Base-by-base conservation (phyloP, 1,284 basidiomycete genomes). In the Macrocybe sp. region DNA sequence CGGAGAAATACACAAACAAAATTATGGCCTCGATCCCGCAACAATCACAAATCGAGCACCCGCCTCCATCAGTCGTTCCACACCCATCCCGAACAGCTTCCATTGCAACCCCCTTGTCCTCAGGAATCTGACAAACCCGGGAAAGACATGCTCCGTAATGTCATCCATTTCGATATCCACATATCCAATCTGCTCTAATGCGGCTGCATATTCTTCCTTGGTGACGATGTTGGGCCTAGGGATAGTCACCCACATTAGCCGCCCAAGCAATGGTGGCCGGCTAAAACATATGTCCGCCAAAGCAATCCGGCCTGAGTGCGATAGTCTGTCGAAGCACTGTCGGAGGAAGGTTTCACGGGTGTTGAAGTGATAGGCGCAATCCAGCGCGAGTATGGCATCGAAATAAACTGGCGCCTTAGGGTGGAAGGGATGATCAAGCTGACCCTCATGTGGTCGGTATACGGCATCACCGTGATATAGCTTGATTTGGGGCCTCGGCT, bases 281-380 rank as follows among this genome's bases (percentile, higher is more conserved):
- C 52, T 47, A 55, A 81, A 77, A 55, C 74, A 79, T 38, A 87
- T 77, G 59, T 88, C 86, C 6, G 81, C 84, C 10, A 85, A 74
- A 2, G 78, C 81, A 43, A 88, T 64, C 9, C 71, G 66, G 9
- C 84, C 83, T 4, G 75, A 75, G 4, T 69, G 66, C 0, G 59
- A 57, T 1, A 88, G 72, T 35, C 70, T 70, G 2, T 50, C 46
- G 52, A 74, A 70, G 1, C 70, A 61, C 53, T 83, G 76, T 6
- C 63, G 58, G 31, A 87, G 70, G 55, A 83, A 78, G 3, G 51
- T 51, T 10, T 61, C 49, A 14, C 81, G 72, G 1, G 80, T 78
- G 6, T 70, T 59, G 60, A 86, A 86, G 60, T 89, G 85, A 59
- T 86, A 87, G 2, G 83, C 81, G 50, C 83, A 85, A 59, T 89